Evolutionary conservation across 2,329 filamentous ascomycete species (phyloP).

Genomic region (Exutisphaerella laricina): DNA sequence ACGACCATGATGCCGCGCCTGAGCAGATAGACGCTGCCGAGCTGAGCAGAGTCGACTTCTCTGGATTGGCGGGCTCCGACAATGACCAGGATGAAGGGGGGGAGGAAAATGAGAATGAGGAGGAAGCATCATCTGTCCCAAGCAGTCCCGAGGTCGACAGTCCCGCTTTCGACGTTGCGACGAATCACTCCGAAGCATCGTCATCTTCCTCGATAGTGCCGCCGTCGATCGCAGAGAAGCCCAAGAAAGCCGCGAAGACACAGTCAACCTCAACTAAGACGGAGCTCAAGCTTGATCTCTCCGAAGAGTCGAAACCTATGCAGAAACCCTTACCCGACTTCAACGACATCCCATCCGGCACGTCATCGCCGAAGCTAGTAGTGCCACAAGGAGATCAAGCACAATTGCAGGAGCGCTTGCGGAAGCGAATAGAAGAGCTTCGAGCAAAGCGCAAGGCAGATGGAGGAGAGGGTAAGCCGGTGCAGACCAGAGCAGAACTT

Average conservation of each 20-base stretch:
- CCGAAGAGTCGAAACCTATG: conserved; percentile 23
- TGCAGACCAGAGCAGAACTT: conserved; percentile 82
- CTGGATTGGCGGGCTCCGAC: conserved; percentile 25
- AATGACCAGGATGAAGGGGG: conserved; percentile 23
- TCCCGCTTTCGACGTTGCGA: conserved; percentile 37
- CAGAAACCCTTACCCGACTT: conserved; percentile 20
- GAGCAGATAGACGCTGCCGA: conserved; percentile 22
- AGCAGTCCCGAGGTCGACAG: conserved; percentile 36
- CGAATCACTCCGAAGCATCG: conserved; percentile 39
- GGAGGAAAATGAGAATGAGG: conserved; percentile 27
- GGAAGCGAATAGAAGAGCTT: conserved; percentile 76
- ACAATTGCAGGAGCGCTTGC: conserved; percentile 69
- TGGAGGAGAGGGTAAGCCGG: conserved; percentile 71
- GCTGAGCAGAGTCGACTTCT: conserved; percentile 32
- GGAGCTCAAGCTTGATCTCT: conserved; percentile 20
- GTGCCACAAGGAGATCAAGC: conserved; percentile 61
- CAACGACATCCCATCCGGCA: conserved; percentile 21
- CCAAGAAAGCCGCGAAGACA: conserved; percentile 11
- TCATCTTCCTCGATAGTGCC: conserved; percentile 44
- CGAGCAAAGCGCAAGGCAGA: conserved; percentile 84
- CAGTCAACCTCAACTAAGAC: conserved; percentile 16
- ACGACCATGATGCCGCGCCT: conserved; percentile 25
- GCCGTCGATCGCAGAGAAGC: conserved; percentile 25
- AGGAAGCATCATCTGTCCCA: conserved; percentile 33
- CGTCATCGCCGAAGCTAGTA: conserved; percentile 33